Base-by-base conservation (phyloP, 1,284 basidiomycete genomes). In the Apiotrichum gamsii region DNA sequence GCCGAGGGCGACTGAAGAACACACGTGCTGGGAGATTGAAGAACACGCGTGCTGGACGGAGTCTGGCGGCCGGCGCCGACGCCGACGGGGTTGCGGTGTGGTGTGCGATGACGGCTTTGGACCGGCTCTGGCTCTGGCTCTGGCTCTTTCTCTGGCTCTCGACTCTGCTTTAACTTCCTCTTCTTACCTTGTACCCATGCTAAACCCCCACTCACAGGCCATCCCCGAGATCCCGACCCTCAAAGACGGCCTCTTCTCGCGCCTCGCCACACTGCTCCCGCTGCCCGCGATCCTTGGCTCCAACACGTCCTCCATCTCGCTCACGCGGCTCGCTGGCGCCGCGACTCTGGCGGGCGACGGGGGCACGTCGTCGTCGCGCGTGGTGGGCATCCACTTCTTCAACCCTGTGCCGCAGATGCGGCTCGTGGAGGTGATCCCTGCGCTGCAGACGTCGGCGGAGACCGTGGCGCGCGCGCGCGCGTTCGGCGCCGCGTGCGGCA, bases 281-380 rank as follows among this genome's bases (percentile, higher is more conserved):
- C 81, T 84, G 0, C 77, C 80, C 25, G 81, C 89, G 3, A 90
- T 97, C 45, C 76, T 98, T 21, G 93, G 91, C 0, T 83, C 84
- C 42, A 97, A 98, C 66, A 98, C 93, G 3, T 91, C 87, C 45
- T 91, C 88, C 11, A 95, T 97, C 58, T 90, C 86, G 57, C 83
- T 98, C 39, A 91, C 90, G 20, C 91, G 93, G 73, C 87, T 97
- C 49, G 91, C 94, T 0, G 83, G 84, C 8, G 76, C 85, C 19
- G 83, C 85, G 2, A 74, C 87, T 78, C 0, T 71, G 76, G 32
- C 49, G 2, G 52, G 49, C 28, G 52, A 54, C 49, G 21, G 19
- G 18, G 52, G 80, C 43, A 45, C 42, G 36, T 47, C 39, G 37
- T 24, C 34, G n/a, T 29, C 50, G 39, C 50, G 66, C n/a, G 50